Evolutionary conservation across 2,329 filamentous ascomycete genomes (phyloP).

Genomic region (Alternaria novae-zelandiae): DNA sequence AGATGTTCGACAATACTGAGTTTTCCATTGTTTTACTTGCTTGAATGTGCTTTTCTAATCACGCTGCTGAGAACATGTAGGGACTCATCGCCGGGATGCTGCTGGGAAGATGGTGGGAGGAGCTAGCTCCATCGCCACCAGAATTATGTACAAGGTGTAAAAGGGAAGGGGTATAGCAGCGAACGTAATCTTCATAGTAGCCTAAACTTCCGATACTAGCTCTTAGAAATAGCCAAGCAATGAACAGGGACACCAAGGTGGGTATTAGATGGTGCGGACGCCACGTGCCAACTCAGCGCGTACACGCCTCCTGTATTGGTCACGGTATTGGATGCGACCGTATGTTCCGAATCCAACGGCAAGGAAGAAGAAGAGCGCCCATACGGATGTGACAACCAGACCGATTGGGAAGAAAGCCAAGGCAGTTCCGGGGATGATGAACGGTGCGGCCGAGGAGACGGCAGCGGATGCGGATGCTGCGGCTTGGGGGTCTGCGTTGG

Average conservation of each 20-base stretch:
- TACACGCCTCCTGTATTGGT: conserved; percentile 64
- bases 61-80: background rate
- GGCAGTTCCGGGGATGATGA: conserved; percentile 71
- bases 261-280: conserved; percentile 45
- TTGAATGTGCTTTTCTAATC: background rate
- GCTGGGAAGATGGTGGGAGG: background rate
- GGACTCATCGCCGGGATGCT: conserved; percentile 6
- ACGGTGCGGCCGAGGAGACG: conserved; percentile 56
- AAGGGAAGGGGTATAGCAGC: conserved; percentile 22
- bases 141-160: conserved; percentile 30
- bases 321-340: conserved; percentile 69
- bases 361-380: conserved; percentile 63
- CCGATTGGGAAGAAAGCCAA: conserved; percentile 75
- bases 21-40: conserved; percentile 6
- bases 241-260: background rate
- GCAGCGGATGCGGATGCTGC: conserved; percentile 50
- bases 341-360: conserved; percentile 68
- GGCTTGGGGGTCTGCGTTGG: conserved; percentile 53
- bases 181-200: conserved; percentile 23
- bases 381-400: conserved; percentile 68
- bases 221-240: background rate
- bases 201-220: conserved; percentile 1
- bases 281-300: conserved; percentile 47
- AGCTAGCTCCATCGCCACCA: conserved; percentile 5
- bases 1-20: background rate